Base-by-base conservation (phyloP, 2,329 filamentous ascomycete genomes). In the Exutisphaerella laricina region DNA sequence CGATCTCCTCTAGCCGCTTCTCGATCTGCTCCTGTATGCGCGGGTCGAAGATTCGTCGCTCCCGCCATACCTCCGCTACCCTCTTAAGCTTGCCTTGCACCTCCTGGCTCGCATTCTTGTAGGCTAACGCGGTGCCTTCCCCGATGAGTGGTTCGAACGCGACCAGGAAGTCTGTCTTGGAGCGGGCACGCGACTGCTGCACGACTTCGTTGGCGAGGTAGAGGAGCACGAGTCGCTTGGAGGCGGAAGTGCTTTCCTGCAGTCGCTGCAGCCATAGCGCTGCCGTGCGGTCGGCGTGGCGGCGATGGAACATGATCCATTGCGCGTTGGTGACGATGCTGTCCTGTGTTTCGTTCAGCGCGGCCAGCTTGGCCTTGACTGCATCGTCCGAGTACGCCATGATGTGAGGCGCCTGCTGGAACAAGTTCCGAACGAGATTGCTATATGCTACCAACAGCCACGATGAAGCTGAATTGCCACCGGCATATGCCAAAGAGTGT, bases 231-330 rank as follows among this genome's bases (percentile, higher is more conserved):
- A 98, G 72, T 56, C 88, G 81, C 66, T 95, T 96, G 46, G 83
- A 79, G 5, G 85, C 80, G 35, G 34, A 49, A n/a, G 85, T 80
- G 1, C 88, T 88, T 55, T 97, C 90, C 60, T 88, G 92, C 46
- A 98, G 72, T 48, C 86, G 82, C 56, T 92, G 84, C 49, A 94
- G 73, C 92, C 92, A 98, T 40, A 97, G 77, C 62, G 90, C 83
- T 14, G 88, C 89, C 14, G 90, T 96, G 49, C 86, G 82, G 55
- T 95, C 87, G 41, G 94, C 90, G 68, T 96, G 86, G 64, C 92
- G 82, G 65, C 88, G 84, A 70, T 98, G 90, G 65, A 98, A 98
- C 84, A 98, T 94, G 49, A 98, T 92, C 94, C 94, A 98, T 80
- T 97, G 90, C 45, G 92, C 88, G 50, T 94, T 89, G 25, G 87